Conservation (phyloP, 441 rosid genomes). For the Aquilaria agallochum region DNA sequence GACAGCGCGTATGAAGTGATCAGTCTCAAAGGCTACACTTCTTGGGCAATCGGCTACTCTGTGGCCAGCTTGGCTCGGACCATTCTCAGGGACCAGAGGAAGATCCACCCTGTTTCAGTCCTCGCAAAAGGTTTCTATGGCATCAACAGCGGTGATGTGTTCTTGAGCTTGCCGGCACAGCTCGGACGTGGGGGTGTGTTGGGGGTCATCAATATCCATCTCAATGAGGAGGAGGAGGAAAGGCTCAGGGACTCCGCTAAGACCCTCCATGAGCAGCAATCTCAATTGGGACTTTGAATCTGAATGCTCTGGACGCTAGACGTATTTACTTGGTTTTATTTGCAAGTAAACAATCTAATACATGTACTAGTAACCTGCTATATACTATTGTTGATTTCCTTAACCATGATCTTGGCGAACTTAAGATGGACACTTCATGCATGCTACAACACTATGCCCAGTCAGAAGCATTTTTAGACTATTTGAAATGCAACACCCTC, state of each 20-base stretch:
- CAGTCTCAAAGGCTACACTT: slow-evolving; percentile 78
- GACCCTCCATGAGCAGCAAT: slow-evolving; percentile 60
- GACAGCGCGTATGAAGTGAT: slow-evolving; percentile 82
- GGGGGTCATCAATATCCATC: slow-evolving; percentile 74
- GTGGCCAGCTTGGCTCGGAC: slow-evolving; percentile 72
- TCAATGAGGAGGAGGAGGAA: slow-evolving; percentile 57
- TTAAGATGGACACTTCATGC: too few species aligned
- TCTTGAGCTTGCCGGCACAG: slow-evolving; percentile 83
- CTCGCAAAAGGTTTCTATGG: slow-evolving; percentile 83
- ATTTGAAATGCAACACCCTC: too few species aligned
- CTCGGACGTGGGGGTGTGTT: slow-evolving; percentile 73
- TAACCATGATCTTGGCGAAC: too few species aligned
- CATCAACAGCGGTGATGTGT: slow-evolving; percentile 60
- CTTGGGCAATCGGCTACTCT: slow-evolving; percentile 96
- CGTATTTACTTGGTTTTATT: too few species aligned
- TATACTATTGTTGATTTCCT: too few species aligned
- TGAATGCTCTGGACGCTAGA: too few species aligned
- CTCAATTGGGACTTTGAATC: slow-evolving; percentile 46
- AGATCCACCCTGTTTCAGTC: slow-evolving; percentile 82
- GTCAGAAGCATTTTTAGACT: too few species aligned
- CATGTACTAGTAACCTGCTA: too few species aligned
- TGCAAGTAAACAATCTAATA: too few species aligned
- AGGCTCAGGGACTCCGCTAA: slow-evolving; percentile 59
- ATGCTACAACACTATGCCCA: too few species aligned
- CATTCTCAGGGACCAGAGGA: slow-evolving; percentile 74